Evolutionary conservation across 768 basidiomycete genomes (phyloP), one percentile per base, ranked within the genome.

Genomic region (Neoboletus subvelutipes): DNA sequence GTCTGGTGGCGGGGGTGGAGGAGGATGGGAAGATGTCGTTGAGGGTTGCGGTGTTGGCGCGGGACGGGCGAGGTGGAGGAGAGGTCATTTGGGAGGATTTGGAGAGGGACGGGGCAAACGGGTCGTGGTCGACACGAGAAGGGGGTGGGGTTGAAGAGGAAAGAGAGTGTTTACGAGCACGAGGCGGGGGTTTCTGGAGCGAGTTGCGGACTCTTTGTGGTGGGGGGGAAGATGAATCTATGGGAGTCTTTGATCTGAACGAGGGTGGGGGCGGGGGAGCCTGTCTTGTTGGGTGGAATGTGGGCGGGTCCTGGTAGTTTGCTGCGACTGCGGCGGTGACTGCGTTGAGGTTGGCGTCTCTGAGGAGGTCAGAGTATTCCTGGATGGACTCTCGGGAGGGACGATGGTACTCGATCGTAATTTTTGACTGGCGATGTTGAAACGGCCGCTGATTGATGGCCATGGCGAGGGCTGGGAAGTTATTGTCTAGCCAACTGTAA

Each of bases 21-120:
- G 76, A 75, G 9, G 73, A 52, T 6, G 83, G 76, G 69, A 86
- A 87, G 65, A 92, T 75, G 74, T 94, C 91, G 72, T 80, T 85
- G 48, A 93, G 78, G 53, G 80, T 92, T 34, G 86, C 88, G 5
- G 92, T 94, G 71, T 94, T 94, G 57, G 87, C 88, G 55, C 92
- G 82, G 45, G 90, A 91, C 0, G 92, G 92, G 43, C 92, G 82
- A 2, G 87, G 85, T 10, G 91, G 91, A 2, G 90, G 84, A 0
- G 83, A 74, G 3, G 79, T 67, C 46, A 59, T 77, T 9, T 29
- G 29, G 18, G 36, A 15, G 1, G 49, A 49, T 7, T 36, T 50
- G 10, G 31, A 34, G 20, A 48, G 13, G 13, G 47, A 10, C 9
- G 48, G 4, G 50, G 75, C 83, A 66, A 86, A 86, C 2, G 85